A percentile compares a stretch with the other conserved stretches of the same genome.
Conservation (phyloP, 805 yeast species). For the fission yeast (Schizosaccharomyces pombe) region ASM294v3 CU329670.1:200501-201000, state of each 20-base stretch:
- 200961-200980: too few relatives aligned
- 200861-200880: background rate
- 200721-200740: constrained; percentile 29
- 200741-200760: constrained; percentile 52
- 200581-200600: constrained; percentile 17
- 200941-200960: too few relatives aligned
- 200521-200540: constrained; percentile 34
- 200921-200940: too few relatives aligned
- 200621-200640: too few relatives aligned
- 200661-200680: constrained; percentile 5
- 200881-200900: background rate
- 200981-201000: too few relatives aligned
- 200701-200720: constrained; percentile 62
- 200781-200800: constrained; percentile 44
- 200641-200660: background rate
- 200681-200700: constrained; percentile 53
- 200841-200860: constrained; percentile 16
- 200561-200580: constrained; percentile 23
- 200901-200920: too few relatives aligned
- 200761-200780: constrained; percentile 49
- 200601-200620: background rate
- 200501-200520: constrained; percentile 97
- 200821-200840: constrained; percentile 36
- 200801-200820: constrained; percentile 36
- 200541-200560: constrained; percentile 49